phyloP scores from a whole-genome alignment of 805 yeast species.

The Cyberlindnera suaveolens region DNA sequence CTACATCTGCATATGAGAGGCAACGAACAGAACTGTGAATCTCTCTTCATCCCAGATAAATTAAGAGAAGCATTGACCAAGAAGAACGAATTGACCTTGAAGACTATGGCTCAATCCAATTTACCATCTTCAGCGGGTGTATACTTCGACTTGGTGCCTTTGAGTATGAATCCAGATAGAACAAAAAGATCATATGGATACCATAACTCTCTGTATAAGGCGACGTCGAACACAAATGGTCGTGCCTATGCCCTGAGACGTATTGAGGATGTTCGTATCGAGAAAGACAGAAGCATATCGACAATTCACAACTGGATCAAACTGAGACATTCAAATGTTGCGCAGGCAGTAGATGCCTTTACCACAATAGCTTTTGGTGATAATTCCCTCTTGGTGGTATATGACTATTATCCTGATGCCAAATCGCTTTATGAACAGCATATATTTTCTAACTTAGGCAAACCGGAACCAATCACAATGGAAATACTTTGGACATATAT shows the following conservation, averaged over 20 bases:
- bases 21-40: constrained; percentile 64
- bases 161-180: constrained; percentile 46
- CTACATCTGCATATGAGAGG: constrained; percentile 52
- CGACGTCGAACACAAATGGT: constrained; percentile 74
- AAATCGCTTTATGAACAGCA: constrained; percentile 66
- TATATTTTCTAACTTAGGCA: constrained; percentile 36
- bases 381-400: constrained; percentile 64
- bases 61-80: constrained; percentile 64
- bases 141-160: constrained; percentile 81
- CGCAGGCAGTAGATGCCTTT: constrained; percentile 72
- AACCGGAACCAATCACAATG: constrained; percentile 50
- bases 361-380: constrained; percentile 84
- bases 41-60: constrained; percentile 66
- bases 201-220: constrained; percentile 66
- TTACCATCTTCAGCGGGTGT: constrained; percentile 75
- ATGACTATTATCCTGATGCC: constrained; percentile 81
- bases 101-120: constrained; percentile 49
- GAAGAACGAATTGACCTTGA: constrained; percentile 77
- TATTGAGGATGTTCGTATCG: constrained; percentile 51
- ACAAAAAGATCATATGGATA: constrained; percentile 39
- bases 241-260: constrained; percentile 70
- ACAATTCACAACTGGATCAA: constrained; percentile 63
- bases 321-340: constrained; percentile 51
- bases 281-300: constrained; percentile 54
- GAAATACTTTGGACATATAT: constrained; percentile 69